Evolutionary conservation across 345 rosid species (phyloP), one percentile per base, ranked within the genome.

Genomic region (Citrus hindsii): DNA sequence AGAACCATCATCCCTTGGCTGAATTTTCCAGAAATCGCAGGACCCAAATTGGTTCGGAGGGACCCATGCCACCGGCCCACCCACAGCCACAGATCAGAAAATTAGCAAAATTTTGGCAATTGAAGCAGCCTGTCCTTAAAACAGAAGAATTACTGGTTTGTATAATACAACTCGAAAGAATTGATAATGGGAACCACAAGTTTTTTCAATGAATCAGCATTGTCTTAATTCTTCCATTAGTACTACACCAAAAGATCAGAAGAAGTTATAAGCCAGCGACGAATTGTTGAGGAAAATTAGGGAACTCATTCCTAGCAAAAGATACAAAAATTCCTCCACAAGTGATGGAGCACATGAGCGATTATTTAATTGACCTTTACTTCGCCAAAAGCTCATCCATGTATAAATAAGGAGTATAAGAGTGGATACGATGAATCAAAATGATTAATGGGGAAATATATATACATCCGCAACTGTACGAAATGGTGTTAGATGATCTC

Each of bases 311-410:
- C 61, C 76, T 46, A 4, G 46, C 74, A 46, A 46, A 79, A 65
- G 51, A 73, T 25, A 33, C 86, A 82, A 83, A 46, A 85, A 80
- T 77, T 83, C 73, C 83, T 69, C 76, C 79, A 61, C 71, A 24
- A 59, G 55, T 16, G 60, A 68, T 68, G 69, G 76, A 82, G 69
- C 84, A 76, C 71, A 69, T 4, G 30, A 75, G 56, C 80, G 72
- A 51, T 71, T 71, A 77, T 74, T 79, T 46, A 25, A 53, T 63
- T 27, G 73, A 74, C 62, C 62, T 67, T 62, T 46, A 13, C 51
- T 46, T 58, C 40, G 78, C 81, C 78, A 8, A 66, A 71, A 25
- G 72, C 73, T 69, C 83, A 67, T 60, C 77, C 56, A 12, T 46
- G 16, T 46, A 60, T 51, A 63, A 64, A 75, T 38, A 25, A 78